phyloP scores from a whole-genome alignment of 2,329 filamentous ascomycete species.

The Aspergillus sergii region DNA sequence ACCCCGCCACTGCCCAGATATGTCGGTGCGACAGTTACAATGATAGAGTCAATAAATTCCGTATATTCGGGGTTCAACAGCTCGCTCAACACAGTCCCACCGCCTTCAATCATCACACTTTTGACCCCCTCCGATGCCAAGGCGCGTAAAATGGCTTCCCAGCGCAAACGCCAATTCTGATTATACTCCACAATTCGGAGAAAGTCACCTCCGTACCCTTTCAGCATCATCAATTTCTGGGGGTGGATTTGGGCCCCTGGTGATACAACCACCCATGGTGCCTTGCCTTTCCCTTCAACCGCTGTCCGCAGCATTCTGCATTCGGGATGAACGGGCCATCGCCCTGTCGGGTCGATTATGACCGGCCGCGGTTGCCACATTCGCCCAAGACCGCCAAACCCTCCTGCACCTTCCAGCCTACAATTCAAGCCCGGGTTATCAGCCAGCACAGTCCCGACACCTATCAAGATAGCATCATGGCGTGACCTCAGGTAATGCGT shows the following conservation, averaged over 20 bases:
- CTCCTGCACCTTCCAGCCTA: slow-evolving; percentile 64
- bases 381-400: slow-evolving; percentile 56
- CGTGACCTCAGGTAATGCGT: slow-evolving; percentile 84
- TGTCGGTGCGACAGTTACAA: slow-evolving; percentile 85
- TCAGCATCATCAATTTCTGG: slow-evolving; percentile 48
- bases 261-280: slow-evolving; percentile 71
- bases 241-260: slow-evolving; percentile 48
- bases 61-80: slow-evolving; percentile 67
- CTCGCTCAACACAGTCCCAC: slow-evolving; percentile 78
- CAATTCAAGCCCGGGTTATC: slow-evolving; percentile 88
- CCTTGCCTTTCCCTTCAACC: slow-evolving; percentile 66
- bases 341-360: slow-evolving; percentile 75
- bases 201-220: slow-evolving; percentile 51
- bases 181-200: slow-evolving; percentile 43
- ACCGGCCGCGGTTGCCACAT: slow-evolving; percentile 75
- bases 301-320: slow-evolving; percentile 70
- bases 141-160: slow-evolving; percentile 64
- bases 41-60: slow-evolving; percentile 71
- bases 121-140: slow-evolving; percentile 63
- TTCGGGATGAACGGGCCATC: slow-evolving; percentile 66
- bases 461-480: slow-evolving; percentile 83
- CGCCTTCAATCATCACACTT: slow-evolving; percentile 92
- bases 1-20: slow-evolving; percentile 88
- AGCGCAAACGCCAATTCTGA: slow-evolving; percentile 56
- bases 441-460: slow-evolving; percentile 78